Conservation (phyloP, 2,329 filamentous ascomycete genomes). For the Shiraia sp. region DNA sequence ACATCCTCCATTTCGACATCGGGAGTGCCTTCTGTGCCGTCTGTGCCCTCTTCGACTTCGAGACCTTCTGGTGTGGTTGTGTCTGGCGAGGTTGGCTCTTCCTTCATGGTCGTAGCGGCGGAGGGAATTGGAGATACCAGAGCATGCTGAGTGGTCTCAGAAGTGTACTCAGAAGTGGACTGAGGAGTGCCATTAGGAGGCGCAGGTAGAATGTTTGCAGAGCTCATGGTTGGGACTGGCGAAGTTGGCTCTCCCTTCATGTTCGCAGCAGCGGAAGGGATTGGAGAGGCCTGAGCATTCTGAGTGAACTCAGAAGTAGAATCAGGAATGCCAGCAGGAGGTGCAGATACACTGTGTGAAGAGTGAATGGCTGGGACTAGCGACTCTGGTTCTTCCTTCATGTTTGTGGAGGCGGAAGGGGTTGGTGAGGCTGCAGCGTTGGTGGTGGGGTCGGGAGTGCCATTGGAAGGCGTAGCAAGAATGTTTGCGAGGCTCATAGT, state of each 20-base stretch:
- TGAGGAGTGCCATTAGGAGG: too few relatives aligned
- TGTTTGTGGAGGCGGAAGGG: constrained; percentile 8
- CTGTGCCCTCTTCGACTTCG: not conserved
- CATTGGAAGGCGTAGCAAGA: constrained; percentile 7
- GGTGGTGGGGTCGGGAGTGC: constrained; percentile 1
- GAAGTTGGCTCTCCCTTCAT: not conserved
- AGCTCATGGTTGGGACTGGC: too few relatives aligned
- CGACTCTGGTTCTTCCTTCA: not conserved
- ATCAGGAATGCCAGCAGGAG: not conserved
- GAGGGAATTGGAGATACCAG: too few relatives aligned
- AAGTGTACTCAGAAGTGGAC: too few relatives aligned
- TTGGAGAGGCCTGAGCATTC: not conserved
- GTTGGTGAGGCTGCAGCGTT: constrained; percentile 1
- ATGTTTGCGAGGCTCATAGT: constrained; percentile 33
- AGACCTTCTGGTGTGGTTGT: constrained; percentile 4
- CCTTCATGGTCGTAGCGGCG: not conserved
- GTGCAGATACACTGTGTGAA: not conserved
- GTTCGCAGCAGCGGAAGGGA: constrained; percentile 8
- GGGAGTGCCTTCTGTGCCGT: constrained; percentile 3
- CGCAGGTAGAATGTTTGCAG: too few relatives aligned
- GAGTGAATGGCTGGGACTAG: too few relatives aligned
- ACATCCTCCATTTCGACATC: constrained; percentile 7
- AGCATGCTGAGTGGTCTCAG: too few relatives aligned
- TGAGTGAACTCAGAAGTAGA: too few relatives aligned
- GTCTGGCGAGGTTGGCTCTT: constrained; percentile 6